Base-by-base conservation (phyloP, 1,139 yeast species). In the Suhomyces taliae region DNA sequence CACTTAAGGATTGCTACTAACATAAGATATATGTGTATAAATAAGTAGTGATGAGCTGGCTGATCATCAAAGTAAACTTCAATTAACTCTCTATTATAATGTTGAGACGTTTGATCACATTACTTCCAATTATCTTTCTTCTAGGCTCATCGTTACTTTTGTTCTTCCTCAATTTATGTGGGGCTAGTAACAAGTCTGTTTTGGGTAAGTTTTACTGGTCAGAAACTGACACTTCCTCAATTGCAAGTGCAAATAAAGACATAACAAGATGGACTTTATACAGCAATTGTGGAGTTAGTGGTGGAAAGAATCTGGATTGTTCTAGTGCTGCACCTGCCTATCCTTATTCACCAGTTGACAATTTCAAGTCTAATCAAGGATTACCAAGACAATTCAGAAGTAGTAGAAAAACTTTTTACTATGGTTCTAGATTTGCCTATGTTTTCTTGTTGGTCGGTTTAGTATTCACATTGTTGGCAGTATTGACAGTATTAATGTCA, bases 211-310 rank as follows among this genome's bases (percentile, higher is more conserved):
- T 87, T 64, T 87, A 82, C 68, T 87, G 88, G 85, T 67, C 89
- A 35, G 73, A 84, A 60, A 90, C 87, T 15, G 83, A 82, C 52
- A 85, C 95, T 29, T 65, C 78, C n/a, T 67, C 66, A 14, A 78
- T 85, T 47, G 60, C 76, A 10, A 76, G 78, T 39, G 82, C 85
- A 27, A 61, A 67, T 6, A 66, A 70, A 41, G 55, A 62, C 26
- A 58, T 66, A 33, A 73, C 84, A 4, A 74, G 89, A 64, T 88
- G 95, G 95, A 85, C 90, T n/a, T 72, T 76, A 56, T 88, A 87
- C 66, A 75, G 78, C 43, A 60, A 73, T 51, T 89, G 96, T 69
- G 82, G 76, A 31, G 80, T 69, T 27, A 7, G 26, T 6, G 50
- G 48, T 29, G 72, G 75, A 42, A 70, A 70, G 44, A 65, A 69